These are phyloP conservation scores for Saccharum spontaneum DNA, from an alignment of 176 grass and related monocot genomes.

Conservation along the genomic window DNA sequence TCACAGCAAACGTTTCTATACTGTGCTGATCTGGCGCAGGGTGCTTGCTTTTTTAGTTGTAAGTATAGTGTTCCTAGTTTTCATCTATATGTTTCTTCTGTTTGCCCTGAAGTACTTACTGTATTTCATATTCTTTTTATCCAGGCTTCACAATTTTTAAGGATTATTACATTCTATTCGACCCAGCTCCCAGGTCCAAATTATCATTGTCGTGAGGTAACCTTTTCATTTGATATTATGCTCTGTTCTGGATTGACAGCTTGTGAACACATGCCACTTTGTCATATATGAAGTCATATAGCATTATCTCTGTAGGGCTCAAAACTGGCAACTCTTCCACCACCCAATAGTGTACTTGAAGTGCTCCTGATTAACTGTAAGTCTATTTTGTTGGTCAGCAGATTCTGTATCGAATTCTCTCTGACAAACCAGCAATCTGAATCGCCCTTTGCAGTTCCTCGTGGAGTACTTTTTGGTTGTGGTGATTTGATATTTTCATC, in stretches of 20 bases:
- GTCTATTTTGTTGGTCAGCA: slow-evolving; percentile 25
- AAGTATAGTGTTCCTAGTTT: slow-evolving; percentile 41
- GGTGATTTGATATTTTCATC: slow-evolving; percentile 99
- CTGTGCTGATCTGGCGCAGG: slow-evolving; percentile 86
- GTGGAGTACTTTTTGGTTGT: slow-evolving; percentile 80
- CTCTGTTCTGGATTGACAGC: background rate
- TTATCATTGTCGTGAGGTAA: slow-evolving; percentile 98
- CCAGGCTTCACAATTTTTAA: slow-evolving; percentile 87
- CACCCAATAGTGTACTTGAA: slow-evolving; percentile 74
- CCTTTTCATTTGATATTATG: background rate
- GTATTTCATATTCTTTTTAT: slow-evolving; percentile 9
- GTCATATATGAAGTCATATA: slow-evolving; percentile 29
- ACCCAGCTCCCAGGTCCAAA: slow-evolving; percentile 98
- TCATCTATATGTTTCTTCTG: slow-evolving; percentile 6
- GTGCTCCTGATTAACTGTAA: slow-evolving; percentile 92
- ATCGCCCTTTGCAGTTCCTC: slow-evolving; percentile 71
- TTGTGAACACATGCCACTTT: slow-evolving; percentile 1
- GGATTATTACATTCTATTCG: slow-evolving; percentile 97
- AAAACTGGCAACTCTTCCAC: slow-evolving; percentile 70
- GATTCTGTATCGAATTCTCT: background rate
- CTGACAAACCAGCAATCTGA: background rate
- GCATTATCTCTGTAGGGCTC: slow-evolving; percentile 65
- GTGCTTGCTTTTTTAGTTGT: slow-evolving; percentile 96
- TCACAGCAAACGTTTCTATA: slow-evolving; percentile 90
- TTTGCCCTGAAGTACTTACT: slow-evolving; percentile 9